phyloP scores from a whole-genome alignment of 495 filamentous ascomycete species.

The Penicillium simplicissimum region DNA sequence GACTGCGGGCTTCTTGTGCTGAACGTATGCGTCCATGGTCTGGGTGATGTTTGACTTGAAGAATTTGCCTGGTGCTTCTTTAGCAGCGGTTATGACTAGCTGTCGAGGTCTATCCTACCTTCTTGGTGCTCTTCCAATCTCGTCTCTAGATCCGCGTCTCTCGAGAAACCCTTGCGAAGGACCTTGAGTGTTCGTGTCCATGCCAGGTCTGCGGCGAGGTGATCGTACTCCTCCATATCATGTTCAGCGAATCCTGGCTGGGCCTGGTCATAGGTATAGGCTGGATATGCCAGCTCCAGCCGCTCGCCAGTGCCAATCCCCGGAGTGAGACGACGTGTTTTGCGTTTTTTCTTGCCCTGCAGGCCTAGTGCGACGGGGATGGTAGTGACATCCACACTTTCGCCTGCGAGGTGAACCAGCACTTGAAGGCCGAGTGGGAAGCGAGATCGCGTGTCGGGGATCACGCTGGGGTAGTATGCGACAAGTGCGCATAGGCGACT shows the following conservation, averaged over 20 bases:
- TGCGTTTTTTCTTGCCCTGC: conserved; percentile 57
- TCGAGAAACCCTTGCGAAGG: conserved; percentile 57
- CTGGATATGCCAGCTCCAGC: conserved; percentile 39
- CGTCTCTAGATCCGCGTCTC: conserved; percentile 59
- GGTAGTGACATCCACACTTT: conserved; percentile 45
- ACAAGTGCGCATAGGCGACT: conserved; percentile 52
- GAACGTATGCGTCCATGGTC: conserved; percentile 55
- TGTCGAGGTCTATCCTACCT: conserved; percentile 27
- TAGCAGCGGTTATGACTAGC: background rate
- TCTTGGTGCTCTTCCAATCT: conserved; percentile 62
- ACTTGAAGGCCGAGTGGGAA: conserved; percentile 52
- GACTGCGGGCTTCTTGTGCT: conserved; percentile 51
- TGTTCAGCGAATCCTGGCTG: conserved; percentile 61
- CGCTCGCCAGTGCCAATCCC: conserved; percentile 56
- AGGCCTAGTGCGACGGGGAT: conserved; percentile 59
- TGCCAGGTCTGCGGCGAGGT: conserved; percentile 52
- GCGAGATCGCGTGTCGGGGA: conserved; percentile 49
- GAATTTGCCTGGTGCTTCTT: conserved; percentile 42
- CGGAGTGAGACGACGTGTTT: conserved; percentile 49
- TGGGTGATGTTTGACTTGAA: conserved; percentile 44
- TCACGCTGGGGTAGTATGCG: conserved; percentile 60
- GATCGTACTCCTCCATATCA: conserved; percentile 51
- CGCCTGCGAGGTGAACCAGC: conserved; percentile 55
- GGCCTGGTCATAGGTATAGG: conserved; percentile 50
- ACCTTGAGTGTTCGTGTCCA: conserved; percentile 55